A percentile compares a stretch with the other conserved stretches of the same genome.
These are phyloP conservation scores for Coemansia sp. DNA, from an alignment of 192 early-diverging fungal species.

Conservation along the genomic window DNA sequence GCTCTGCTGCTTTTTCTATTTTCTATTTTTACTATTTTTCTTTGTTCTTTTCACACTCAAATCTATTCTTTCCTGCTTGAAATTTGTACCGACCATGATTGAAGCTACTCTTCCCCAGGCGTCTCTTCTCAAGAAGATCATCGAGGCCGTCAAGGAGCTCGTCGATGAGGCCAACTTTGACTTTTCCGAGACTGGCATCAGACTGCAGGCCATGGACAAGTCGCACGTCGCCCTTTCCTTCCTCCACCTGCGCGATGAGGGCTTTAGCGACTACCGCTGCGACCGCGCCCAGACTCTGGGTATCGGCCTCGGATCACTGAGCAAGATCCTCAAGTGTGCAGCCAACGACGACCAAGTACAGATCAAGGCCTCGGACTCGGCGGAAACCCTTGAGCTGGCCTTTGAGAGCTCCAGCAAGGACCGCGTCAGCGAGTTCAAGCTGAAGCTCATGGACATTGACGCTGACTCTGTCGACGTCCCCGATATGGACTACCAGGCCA, in stretches of 20 bases:
- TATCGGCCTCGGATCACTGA: slow-evolving; percentile 81
- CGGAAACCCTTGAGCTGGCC: slow-evolving; percentile 76
- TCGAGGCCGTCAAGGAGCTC: slow-evolving; percentile 98
- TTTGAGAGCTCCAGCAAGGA: slow-evolving; percentile 76
- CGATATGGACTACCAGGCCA: slow-evolving; percentile 91
- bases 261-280: slow-evolving; percentile 88
- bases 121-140: slow-evolving; percentile 88
- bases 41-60: neutral
- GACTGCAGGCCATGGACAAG: slow-evolving; percentile 99
- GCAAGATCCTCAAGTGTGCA: slow-evolving; percentile 94
- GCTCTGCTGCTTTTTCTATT: too few species aligned
- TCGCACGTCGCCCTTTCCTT: slow-evolving; percentile 96
- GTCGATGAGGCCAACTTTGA: slow-evolving; percentile 98
- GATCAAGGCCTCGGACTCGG: slow-evolving; percentile 87
- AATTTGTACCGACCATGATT: slow-evolving; percentile 64
- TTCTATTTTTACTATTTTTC: too few species aligned
- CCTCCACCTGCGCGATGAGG: slow-evolving; percentile 78
- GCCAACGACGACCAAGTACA: slow-evolving; percentile 92
- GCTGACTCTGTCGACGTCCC: slow-evolving; percentile 94
- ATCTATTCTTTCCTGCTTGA: neutral
- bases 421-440: slow-evolving; percentile 85
- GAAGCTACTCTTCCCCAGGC: slow-evolving; percentile 91
- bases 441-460: slow-evolving; percentile 99
- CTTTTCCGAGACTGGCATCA: slow-evolving; percentile 92
- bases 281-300: slow-evolving; percentile 91